Conservation (phyloP, 768 basidiomycete species). For the Fomitopsis pulvina region DNA sequence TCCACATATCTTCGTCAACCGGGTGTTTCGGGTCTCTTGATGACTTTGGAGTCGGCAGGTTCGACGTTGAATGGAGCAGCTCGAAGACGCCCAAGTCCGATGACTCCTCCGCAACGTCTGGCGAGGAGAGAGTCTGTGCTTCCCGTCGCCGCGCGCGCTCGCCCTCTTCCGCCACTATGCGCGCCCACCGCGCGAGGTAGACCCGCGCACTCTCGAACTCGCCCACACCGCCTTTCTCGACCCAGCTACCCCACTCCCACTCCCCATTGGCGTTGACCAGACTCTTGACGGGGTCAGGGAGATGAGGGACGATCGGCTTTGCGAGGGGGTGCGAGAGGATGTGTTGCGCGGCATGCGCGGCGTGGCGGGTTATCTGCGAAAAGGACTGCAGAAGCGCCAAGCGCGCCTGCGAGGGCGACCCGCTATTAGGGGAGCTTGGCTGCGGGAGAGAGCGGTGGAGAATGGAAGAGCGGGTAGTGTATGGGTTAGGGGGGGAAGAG, state of each 20-base stretch:
- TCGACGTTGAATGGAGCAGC: conserved; percentile 69
- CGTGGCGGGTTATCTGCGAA: conserved; percentile 88
- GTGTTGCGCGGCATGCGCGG: conserved; percentile 89
- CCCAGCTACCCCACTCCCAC: conserved; percentile 91
- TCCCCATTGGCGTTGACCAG: conserved; percentile 88
- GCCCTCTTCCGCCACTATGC: conserved; percentile 96
- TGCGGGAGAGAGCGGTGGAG: conserved; percentile 71
- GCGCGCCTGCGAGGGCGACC: conserved; percentile 59
- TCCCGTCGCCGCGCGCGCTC: conserved; percentile 83
- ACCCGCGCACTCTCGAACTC: conserved; percentile 96
- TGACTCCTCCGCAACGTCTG: conserved; percentile 49
- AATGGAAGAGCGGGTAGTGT: conserved; percentile 65
- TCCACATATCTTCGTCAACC: conserved; percentile 67
- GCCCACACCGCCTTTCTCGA: conserved; percentile 86
- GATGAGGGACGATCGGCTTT: conserved; percentile 91
- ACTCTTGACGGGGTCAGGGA: conserved; percentile 89
- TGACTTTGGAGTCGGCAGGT: conserved; percentile 74
- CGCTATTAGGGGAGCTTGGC: conserved; percentile 42
- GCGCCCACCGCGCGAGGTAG: conserved; percentile 94
- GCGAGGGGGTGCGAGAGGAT: conserved; percentile 94
- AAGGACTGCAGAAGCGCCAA: conserved; percentile 88
- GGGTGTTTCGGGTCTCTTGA: conserved; percentile 79
- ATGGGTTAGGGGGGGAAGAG: conserved; percentile 43
- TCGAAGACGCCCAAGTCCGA: conserved; percentile 86
- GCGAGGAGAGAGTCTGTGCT: conserved; percentile 56